Evolutionary conservation across 208 protist species (phyloP).

Genomic region (Leishmania turanica): DNA sequence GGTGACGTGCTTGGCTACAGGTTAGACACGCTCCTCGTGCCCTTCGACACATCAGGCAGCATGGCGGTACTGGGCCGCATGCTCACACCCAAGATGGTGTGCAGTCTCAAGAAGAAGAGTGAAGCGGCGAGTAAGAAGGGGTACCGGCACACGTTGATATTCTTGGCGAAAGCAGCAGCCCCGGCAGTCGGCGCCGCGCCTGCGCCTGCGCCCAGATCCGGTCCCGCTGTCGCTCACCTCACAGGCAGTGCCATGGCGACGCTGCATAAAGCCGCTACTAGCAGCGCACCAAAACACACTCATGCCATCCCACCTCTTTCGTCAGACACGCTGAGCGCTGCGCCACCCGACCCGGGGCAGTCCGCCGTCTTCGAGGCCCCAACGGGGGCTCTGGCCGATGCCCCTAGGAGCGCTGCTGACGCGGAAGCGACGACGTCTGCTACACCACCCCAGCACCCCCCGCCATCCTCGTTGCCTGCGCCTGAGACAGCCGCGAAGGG

Average conservation of each 20-base stretch:
- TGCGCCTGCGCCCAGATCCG: not conserved
- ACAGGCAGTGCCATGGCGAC: not conserved
- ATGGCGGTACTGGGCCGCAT: constrained; percentile 33
- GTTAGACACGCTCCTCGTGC: constrained; percentile 31
- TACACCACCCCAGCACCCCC: not conserved
- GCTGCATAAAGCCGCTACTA: not conserved
- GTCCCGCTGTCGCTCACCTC: not conserved
- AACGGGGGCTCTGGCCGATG: not conserved
- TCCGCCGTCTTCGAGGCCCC: too few species aligned
- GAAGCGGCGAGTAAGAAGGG: constrained; percentile 11
- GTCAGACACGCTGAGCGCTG: not conserved
- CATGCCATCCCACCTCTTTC: not conserved
- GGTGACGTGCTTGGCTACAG: constrained; percentile 36
- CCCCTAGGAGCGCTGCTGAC: not conserved
- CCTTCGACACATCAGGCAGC: constrained; percentile 37
- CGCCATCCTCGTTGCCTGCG: not conserved
- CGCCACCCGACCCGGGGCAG: not conserved
- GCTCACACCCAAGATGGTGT: constrained; percentile 29
- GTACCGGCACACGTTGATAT: constrained; percentile 27
- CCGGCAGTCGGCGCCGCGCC: not conserved
- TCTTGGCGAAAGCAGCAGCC: not conserved
- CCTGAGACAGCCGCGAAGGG: not conserved
- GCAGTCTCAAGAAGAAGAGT: constrained; percentile 3
- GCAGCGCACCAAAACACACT: not conserved
- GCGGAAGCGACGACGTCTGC: not conserved